Conservation (phyloP, 139 green algal genomes). For the Picochlorum sp. region DNA sequence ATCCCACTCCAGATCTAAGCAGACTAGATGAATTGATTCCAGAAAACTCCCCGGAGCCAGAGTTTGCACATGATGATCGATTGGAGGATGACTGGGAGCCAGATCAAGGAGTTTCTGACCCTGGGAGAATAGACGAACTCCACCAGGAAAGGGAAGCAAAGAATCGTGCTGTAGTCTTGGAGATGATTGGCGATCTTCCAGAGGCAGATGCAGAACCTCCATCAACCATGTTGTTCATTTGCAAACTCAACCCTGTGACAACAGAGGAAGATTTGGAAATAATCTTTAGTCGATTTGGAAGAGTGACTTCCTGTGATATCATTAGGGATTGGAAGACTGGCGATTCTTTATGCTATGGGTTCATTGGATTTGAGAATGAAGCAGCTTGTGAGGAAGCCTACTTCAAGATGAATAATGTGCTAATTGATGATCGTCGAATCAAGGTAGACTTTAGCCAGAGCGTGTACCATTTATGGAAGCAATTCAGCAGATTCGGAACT, state of each 20-base stretch:
- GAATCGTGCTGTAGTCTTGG: conserved; percentile 84
- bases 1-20: conserved; percentile 84
- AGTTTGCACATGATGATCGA: conserved; percentile 56
- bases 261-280: conserved; percentile 95
- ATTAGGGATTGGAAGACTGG: conserved; percentile 93
- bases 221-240: conserved; percentile 95
- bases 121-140: conserved; percentile 74
- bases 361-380: conserved; percentile 81
- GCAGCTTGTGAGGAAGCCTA: conserved; percentile 80
- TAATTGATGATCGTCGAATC: conserved; percentile 94
- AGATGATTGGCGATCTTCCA: conserved; percentile 95
- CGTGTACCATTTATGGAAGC: conserved; percentile 87
- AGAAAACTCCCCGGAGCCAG: conserved; percentile 57
- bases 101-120: conserved; percentile 27
- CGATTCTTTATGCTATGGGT: conserved; percentile 90
- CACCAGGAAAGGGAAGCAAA: conserved; percentile 66
- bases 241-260: conserved; percentile 95
- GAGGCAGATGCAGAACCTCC: conserved; percentile 87
- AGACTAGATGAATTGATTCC: conserved; percentile 70
- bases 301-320: conserved; percentile 82
- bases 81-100: conserved; percentile 95
- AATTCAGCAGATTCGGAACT: conserved; percentile 61
- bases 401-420: conserved; percentile 99
- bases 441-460: conserved; percentile 75
- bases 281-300: conserved; percentile 96